These are phyloP conservation scores for Penicillium vulpinum DNA, from an alignment of 2,329 filamentous ascomycete species.

Conservation along the genomic window DNA sequence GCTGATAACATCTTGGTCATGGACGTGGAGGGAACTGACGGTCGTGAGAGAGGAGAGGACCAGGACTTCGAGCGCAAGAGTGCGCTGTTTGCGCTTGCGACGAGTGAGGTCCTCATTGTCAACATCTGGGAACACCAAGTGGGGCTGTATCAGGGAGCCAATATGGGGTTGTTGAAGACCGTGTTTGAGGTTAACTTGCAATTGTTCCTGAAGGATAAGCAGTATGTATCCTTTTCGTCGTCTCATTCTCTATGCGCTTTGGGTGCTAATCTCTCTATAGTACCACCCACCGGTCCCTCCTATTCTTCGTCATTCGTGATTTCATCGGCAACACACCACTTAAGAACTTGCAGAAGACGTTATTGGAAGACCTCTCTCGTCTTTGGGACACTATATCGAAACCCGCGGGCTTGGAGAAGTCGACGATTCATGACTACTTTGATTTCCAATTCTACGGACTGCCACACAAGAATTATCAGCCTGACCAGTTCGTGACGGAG, in stretches of 20 bases:
- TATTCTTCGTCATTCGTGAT: slow-evolving; percentile 99
- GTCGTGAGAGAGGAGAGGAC: slow-evolving; percentile 92
- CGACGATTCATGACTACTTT: slow-evolving; percentile 94
- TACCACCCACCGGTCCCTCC: slow-evolving; percentile 81
- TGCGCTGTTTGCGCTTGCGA: slow-evolving; percentile 92
- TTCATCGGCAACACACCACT: slow-evolving; percentile 91
- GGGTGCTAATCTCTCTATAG: slow-evolving; percentile 46
- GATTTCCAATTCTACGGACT: slow-evolving; percentile 96
- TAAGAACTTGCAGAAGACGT: slow-evolving; percentile 81
- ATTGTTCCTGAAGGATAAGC: slow-evolving; percentile 91
- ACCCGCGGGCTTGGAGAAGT: slow-evolving; percentile 81
- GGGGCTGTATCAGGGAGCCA: slow-evolving; percentile 94
- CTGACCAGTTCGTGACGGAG: slow-evolving; percentile 82
- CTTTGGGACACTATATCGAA: slow-evolving; percentile 95
- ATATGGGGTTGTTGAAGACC: slow-evolving; percentile 98
- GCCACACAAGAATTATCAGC: slow-evolving; percentile 94
- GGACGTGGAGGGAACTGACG: slow-evolving; percentile 98
- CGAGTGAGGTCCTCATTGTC: slow-evolving; percentile 95
- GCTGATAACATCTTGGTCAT: slow-evolving; percentile 98
- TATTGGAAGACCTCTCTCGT: slow-evolving; percentile 85
- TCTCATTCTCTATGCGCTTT: not conserved
- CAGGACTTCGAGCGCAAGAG: slow-evolving; percentile 99
- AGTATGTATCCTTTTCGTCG: slow-evolving; percentile 55
- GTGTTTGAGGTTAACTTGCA: slow-evolving; percentile 99
- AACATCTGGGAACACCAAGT: slow-evolving; percentile 99